phyloP scores from a whole-genome alignment of 2,329 filamentous ascomycete species.

The Albifimbria verrucaria region DNA sequence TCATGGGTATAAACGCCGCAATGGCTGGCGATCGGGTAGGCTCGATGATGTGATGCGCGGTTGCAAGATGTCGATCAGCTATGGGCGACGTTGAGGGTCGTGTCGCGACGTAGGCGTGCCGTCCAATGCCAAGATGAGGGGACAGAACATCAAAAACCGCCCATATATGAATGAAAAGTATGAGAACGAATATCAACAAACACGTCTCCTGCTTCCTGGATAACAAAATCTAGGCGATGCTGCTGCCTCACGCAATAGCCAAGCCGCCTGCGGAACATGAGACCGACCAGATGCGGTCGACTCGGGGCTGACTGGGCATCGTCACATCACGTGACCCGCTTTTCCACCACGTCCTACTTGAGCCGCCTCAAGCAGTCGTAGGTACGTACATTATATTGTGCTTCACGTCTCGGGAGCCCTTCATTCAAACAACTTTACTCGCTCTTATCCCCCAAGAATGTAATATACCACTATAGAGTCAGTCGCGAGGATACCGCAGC shows the following conservation, averaged over 20 bases:
- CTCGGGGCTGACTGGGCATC: not conserved
- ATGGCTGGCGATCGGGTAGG: slow-evolving; percentile 6
- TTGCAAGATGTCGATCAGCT: not conserved
- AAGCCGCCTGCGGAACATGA: not conserved
- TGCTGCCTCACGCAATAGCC: not conserved
- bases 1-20: slow-evolving; percentile 15
- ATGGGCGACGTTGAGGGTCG: not conserved
- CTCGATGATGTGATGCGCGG: not conserved
- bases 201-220: not conserved
- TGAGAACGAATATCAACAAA: not conserved
- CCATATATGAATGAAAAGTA: not conserved
- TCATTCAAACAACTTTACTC: too few species aligned
- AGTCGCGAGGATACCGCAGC: too few species aligned
- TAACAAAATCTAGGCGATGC: not conserved
- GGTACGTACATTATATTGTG: too few species aligned
- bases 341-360: not conserved
- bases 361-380: too few species aligned
- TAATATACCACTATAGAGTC: too few species aligned
- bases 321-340: not conserved
- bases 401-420: too few species aligned
- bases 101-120: not conserved
- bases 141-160: not conserved
- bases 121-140: not conserved
- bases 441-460: too few species aligned
- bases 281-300: not conserved